A percentile compares a stretch with the other conserved stretches of the same genome.
phyloP scores from a whole-genome alignment of 1,284 basidiomycete species.

The Quambalaria eucalypti region DNA sequence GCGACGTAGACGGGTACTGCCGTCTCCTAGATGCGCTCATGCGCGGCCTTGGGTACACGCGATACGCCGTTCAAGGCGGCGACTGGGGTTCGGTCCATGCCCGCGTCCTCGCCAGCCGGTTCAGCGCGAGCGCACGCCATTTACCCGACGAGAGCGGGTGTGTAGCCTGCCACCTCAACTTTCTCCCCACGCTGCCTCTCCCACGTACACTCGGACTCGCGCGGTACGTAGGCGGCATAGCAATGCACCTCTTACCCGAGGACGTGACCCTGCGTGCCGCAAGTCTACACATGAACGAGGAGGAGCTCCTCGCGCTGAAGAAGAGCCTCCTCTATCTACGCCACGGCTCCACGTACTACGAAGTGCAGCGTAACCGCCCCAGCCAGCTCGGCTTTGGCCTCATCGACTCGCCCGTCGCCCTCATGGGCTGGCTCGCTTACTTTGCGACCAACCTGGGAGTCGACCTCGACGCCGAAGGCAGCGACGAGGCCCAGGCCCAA shows the following conservation, averaged over 20 bases:
- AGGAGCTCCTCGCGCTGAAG: slow-evolving; percentile 14
- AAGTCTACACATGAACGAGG: slow-evolving; percentile 6
- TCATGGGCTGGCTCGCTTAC: slow-evolving; percentile 28
- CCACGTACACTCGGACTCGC: no score
- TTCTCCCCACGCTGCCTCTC: slow-evolving; percentile 24
- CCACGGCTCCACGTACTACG: slow-evolving; percentile 23
- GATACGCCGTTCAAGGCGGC: slow-evolving; percentile 32
- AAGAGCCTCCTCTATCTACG: slow-evolving; percentile 16
- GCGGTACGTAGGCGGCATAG: slow-evolving; percentile 12
- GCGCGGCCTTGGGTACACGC: slow-evolving; percentile 19
- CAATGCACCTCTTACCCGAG: slow-evolving; percentile 6
- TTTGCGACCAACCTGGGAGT: slow-evolving; percentile 2
- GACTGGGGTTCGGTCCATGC: slow-evolving; percentile 21
- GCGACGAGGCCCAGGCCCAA: no score
- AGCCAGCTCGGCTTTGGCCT: slow-evolving; percentile 23
- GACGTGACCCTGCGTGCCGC: not conserved
- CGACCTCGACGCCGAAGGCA: not conserved
- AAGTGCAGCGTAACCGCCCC: slow-evolving; percentile 19
- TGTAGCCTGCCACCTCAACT: slow-evolving; percentile 35
- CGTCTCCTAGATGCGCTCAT: slow-evolving; percentile 29
- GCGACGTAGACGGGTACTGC: slow-evolving; percentile 14
- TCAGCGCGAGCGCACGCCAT: slow-evolving; percentile 7
- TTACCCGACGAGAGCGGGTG: slow-evolving; percentile 29
- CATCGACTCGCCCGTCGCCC: slow-evolving; percentile 26
- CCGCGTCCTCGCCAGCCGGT: not conserved